A percentile compares a stretch with the other conserved stretches of the same genome.
Evolutionary conservation across 176 grass and related monocot genomes (phyloP).

Genomic region (Areca catechu): DNA sequence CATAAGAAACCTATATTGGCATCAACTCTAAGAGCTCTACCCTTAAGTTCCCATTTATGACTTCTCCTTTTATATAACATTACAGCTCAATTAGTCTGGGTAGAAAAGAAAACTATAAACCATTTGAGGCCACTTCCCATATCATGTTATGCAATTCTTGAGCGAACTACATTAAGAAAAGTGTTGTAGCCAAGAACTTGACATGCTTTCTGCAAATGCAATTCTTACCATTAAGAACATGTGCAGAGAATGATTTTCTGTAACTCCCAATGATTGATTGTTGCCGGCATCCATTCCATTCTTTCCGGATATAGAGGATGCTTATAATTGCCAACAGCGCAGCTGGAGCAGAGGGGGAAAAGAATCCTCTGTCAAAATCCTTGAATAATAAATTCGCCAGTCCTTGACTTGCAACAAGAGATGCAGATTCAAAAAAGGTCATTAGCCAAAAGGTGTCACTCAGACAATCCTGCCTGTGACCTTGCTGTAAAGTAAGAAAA

Average conservation of each 20-base stretch:
- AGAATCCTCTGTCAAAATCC: conserved; percentile 31
- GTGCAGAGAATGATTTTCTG: conserved; percentile 79
- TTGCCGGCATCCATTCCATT: conserved; percentile 50
- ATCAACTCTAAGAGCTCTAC: too few species aligned
- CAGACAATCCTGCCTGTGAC: conserved; percentile 69
- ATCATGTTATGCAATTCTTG: too few species aligned
- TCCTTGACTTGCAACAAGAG: conserved; percentile 70
- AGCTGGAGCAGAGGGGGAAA: conserved; percentile 40
- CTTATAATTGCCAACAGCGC: conserved; percentile 54
- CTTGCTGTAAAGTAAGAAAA: conserved; percentile 66
- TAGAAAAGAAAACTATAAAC: too few species aligned
- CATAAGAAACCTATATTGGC: too few species aligned
- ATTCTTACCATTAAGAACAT: conserved; percentile 79
- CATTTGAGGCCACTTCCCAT: too few species aligned
- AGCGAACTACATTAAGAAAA: too few species aligned
- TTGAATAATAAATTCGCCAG: conserved; percentile 50
- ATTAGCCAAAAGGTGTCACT: conserved; percentile 86
- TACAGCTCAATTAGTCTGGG: too few species aligned
- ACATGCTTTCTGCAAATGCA: too few species aligned
- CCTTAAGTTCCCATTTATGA: too few species aligned
- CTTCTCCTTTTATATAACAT: too few species aligned
- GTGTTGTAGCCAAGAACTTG: too few species aligned
- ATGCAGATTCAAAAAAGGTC: conserved; percentile 86
- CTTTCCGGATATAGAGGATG: conserved; percentile 60
- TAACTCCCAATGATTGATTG: conserved; percentile 64